phyloP scores from a whole-genome alignment of 1,284 basidiomycete species.

The Gomphus sp. region DNA sequence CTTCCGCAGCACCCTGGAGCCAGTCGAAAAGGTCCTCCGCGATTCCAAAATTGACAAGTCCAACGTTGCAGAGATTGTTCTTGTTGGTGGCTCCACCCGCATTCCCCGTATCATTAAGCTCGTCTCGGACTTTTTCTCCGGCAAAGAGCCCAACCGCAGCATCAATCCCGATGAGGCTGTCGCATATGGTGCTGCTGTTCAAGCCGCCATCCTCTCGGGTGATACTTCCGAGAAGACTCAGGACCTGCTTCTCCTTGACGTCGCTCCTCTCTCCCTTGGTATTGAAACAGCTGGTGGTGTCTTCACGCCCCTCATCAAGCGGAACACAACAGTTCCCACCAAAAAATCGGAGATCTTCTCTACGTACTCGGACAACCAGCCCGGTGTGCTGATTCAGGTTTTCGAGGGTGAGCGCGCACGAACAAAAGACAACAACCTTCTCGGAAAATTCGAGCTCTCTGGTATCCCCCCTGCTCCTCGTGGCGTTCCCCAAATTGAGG shows the following conservation, averaged over 20 bases:
- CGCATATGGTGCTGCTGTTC: constrained; percentile 98
- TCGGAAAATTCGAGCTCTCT: constrained; percentile 98
- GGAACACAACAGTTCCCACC: constrained; percentile 98
- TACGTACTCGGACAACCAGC: constrained; percentile 98
- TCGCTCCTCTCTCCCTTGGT: constrained; percentile 92
- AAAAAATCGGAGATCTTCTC: constrained; percentile 99
- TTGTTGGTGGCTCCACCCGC: constrained; percentile 98
- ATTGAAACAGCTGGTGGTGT: constrained; percentile 99
- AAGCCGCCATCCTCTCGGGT: constrained; percentile 96
- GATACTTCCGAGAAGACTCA: constrained; percentile 98
- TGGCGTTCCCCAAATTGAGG: constrained; percentile 97
- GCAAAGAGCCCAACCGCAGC: constrained; percentile 91
- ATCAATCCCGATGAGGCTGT: constrained; percentile 99
- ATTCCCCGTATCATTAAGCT: constrained; percentile 96
- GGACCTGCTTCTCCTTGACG: constrained; percentile 95
- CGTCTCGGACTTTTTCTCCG: constrained; percentile 98
- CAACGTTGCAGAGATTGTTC: constrained; percentile 92
- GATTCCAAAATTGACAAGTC: constrained; percentile 98
- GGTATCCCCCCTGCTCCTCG: constrained; percentile 97
- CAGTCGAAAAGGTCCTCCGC: constrained; percentile 96
- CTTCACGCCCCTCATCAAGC: constrained; percentile 95
- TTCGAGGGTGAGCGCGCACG: constrained; percentile 99
- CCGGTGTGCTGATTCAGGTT: constrained; percentile 97
- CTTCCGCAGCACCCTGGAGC: constrained; percentile 95
- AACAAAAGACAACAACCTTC: constrained; percentile 98